phyloP scores from a whole-genome alignment of 306 rosid genomes.

The Oxytropis ochrocephala region DNA sequence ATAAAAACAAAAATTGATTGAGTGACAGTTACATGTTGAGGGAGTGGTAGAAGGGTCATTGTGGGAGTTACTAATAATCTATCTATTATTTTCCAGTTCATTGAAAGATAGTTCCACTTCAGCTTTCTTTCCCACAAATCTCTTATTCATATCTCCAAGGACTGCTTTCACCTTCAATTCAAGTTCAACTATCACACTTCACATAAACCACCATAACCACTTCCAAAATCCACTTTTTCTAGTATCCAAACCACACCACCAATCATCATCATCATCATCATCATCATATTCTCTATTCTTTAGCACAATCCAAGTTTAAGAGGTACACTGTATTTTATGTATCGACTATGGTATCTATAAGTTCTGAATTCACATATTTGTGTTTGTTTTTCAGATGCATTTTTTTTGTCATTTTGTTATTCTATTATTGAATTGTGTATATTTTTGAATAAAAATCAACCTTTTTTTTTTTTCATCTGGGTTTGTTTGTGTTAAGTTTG shows the following conservation, averaged over 20 bases:
- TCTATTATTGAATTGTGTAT: conserved; percentile 22
- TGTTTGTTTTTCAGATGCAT: conserved; percentile 15
- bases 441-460: conserved; percentile 11
- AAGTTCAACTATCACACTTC: conserved; percentile 43
- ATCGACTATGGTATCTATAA: background rate
- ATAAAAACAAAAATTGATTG: background rate
- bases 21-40: conserved; percentile 12
- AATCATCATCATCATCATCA: background rate
- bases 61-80: conserved; percentile 24
- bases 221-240: conserved; percentile 22
- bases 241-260: conserved; percentile 37
- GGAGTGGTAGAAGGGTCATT: conserved; percentile 70
- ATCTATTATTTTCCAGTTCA: conserved; percentile 43
- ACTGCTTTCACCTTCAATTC: conserved; percentile 36
- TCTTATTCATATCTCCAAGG: conserved; percentile 39
- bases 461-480: conserved; percentile 21
- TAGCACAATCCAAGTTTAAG: conserved; percentile 22
- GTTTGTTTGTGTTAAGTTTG: conserved; percentile 14
- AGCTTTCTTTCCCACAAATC: conserved; percentile 37
- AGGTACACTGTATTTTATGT: conserved; percentile 23
- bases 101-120: conserved; percentile 34
- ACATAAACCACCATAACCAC: conserved; percentile 8
- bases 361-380: conserved; percentile 22
- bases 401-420: background rate
- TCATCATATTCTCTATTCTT: conserved; percentile 20